Percentiles rank a stretch among this genome's conserved stretches.
phyloP scores from a whole-genome alignment of 768 basidiomycete species.

The Leccinum subgranulosum region DNA sequence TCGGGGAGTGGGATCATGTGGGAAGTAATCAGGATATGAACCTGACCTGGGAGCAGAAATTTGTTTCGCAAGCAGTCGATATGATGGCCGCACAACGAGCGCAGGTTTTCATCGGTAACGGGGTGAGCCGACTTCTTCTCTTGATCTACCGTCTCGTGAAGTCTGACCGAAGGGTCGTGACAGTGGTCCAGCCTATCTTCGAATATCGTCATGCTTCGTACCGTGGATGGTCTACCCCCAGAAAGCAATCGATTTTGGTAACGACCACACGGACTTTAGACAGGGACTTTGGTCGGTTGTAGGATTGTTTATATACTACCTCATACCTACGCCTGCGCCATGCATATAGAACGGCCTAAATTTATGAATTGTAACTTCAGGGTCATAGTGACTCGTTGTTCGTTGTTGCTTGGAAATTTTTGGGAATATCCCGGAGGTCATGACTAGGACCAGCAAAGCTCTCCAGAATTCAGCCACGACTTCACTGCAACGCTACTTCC shows the following conservation, averaged over 20 bases:
- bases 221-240: conserved; percentile 20
- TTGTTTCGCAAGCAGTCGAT: conserved; percentile 44
- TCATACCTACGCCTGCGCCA: not conserved
- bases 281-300: not conserved
- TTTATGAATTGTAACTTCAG: not conserved
- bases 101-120: conserved; percentile 52
- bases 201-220: conserved; percentile 38
- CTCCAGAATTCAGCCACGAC: too few relatives aligned
- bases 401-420: too few relatives aligned
- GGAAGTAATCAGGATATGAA: conserved; percentile 40
- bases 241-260: conserved; percentile 36
- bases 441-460: too few relatives aligned
- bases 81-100: conserved; percentile 47
- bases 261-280: not conserved
- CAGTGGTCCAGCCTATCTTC: conserved; percentile 43
- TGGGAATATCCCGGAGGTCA: too few relatives aligned
- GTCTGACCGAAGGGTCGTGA: not conserved
- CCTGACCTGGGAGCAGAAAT: conserved; percentile 40
- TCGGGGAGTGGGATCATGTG: conserved; percentile 36
- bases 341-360: not conserved
- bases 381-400: not conserved
- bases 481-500: too few relatives aligned
- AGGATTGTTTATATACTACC: not conserved
- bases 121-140: conserved; percentile 31
- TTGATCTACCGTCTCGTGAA: not conserved